Percentiles rank a stretch among this genome's conserved stretches.
These are phyloP conservation scores for Tylopilus intermedius DNA, from an alignment of 768 basidiomycete genomes.

Conservation along the genomic window DNA sequence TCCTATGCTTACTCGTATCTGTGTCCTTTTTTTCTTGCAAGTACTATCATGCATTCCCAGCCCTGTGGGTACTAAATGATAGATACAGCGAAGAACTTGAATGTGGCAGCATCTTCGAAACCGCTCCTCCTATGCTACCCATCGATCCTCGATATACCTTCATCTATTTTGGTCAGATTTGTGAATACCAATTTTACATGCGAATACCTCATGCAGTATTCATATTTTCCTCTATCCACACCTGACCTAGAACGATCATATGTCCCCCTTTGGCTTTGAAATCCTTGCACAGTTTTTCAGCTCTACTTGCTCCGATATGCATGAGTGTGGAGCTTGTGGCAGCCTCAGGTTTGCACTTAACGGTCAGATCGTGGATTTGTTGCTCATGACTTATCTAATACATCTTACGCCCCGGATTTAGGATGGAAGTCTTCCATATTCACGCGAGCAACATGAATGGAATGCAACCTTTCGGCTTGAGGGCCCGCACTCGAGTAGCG, in stretches of 20 bases:
- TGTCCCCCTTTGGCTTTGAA: not conserved
- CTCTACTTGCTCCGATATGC: not conserved
- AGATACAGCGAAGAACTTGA: not conserved
- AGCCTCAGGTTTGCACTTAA: not conserved
- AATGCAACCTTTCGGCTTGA: not conserved
- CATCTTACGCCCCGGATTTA: constrained; percentile 13
- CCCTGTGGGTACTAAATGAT: not conserved
- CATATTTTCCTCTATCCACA: constrained; percentile 1
- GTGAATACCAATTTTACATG: constrained; percentile 4
- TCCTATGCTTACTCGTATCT: not conserved
- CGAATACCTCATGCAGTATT: constrained; percentile 10
- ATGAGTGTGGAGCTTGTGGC: not conserved
- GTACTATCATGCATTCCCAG: not conserved
- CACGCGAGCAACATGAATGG: constrained; percentile 4
- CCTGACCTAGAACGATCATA: not conserved
- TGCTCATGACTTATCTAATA: not conserved
- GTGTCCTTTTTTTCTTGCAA: not conserved
- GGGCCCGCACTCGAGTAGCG: not conserved
- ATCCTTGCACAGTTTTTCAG: not conserved
- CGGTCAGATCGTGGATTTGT: not conserved
- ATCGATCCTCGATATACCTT: not conserved
- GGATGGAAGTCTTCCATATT: constrained; percentile 8
- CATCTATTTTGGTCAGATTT: not conserved
- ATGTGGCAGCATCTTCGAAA: not conserved
- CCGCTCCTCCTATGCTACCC: not conserved